phyloP scores from a whole-genome alignment of 352 stramenopile species.

The Pythium brassicae region DNA sequence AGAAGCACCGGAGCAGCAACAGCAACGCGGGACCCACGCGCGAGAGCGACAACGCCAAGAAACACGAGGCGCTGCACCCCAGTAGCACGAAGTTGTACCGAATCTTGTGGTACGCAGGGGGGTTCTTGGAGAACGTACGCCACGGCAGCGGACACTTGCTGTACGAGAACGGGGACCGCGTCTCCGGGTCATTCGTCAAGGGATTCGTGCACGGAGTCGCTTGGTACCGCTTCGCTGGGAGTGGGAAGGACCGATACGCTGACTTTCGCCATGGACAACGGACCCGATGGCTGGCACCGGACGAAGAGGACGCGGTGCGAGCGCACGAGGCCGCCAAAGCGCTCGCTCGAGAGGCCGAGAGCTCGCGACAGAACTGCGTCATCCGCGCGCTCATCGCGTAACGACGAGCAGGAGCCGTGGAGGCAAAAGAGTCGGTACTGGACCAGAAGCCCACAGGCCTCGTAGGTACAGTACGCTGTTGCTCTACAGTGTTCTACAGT shows the following conservation, averaged over 20 bases:
- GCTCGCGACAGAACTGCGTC: slow-evolving; percentile 2
- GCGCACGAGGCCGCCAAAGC: slow-evolving; percentile 5
- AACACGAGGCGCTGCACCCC: neutral
- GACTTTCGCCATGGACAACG: slow-evolving; percentile 36
- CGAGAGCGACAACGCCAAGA: neutral
- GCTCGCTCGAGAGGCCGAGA: slow-evolving; percentile 8
- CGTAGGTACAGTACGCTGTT: no score
- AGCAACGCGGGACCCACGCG: no score
- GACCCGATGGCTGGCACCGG: slow-evolving; percentile 36
- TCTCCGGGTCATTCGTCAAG: slow-evolving; percentile 37
- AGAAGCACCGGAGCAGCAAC: slow-evolving; percentile 12
- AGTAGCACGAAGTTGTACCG: slow-evolving; percentile 31
- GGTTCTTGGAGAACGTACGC: slow-evolving; percentile 38
- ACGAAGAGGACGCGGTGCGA: slow-evolving; percentile 34
- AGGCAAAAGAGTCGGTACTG: no score
- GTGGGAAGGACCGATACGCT: slow-evolving; percentile 26
- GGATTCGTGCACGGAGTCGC: slow-evolving; percentile 46
- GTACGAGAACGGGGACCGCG: slow-evolving; percentile 52
- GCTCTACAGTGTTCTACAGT: neutral
- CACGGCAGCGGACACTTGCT: slow-evolving; percentile 44
- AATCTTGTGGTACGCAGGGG: slow-evolving; percentile 49
- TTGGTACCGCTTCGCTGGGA: slow-evolving; percentile 31
- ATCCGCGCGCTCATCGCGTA: slow-evolving; percentile 13
- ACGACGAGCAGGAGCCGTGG: no score
- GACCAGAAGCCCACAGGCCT: no score